Conservation (phyloP, 106 monocot genomes). For the Iris macrosiphon region DNA sequence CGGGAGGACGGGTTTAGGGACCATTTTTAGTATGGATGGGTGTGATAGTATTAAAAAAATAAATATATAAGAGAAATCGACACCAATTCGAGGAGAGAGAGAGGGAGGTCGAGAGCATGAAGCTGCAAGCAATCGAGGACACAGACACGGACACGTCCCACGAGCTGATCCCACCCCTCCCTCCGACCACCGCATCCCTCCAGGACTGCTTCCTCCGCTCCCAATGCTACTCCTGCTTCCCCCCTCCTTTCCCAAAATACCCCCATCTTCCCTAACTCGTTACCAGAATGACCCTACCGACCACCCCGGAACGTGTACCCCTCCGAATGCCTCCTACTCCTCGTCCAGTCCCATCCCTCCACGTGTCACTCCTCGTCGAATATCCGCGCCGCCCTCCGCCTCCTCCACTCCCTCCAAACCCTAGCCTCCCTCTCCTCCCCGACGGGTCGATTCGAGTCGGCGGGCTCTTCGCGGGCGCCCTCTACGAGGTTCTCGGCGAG, state of each 20-base stretch:
- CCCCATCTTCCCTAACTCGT: no score
- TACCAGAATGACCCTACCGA: constrained; percentile 15
- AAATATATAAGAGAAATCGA: no score
- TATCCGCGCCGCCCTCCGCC: constrained; percentile 63
- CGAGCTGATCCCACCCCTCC: constrained; percentile 46
- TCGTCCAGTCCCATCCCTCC: background rate
- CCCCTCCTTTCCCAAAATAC: constrained; percentile 11
- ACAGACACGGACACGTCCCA: constrained; percentile 24
- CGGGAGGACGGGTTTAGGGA: no score
- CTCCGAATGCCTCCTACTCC: constrained; percentile 57
- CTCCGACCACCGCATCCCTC: constrained; percentile 52
- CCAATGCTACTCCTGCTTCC: constrained; percentile 75
- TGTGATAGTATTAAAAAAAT: no score
- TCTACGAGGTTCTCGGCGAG: constrained; percentile 19
- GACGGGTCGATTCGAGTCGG: constrained; percentile 27
- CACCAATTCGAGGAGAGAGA: no score
- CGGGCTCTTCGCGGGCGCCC: constrained; percentile 30
- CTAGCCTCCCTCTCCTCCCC: constrained; percentile 3
- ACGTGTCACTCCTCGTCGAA: constrained; percentile 37
- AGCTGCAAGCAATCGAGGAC: constrained; percentile 43
- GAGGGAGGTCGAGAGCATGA: no score
- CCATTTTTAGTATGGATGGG: no score
- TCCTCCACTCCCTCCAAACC: constrained; percentile 28
- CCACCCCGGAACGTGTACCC: constrained; percentile 19
- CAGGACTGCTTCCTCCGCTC: constrained; percentile 45